These are phyloP conservation scores for Apiospora rasikravindrae DNA, from an alignment of 2,329 filamentous ascomycete species.

Conservation along the genomic window DNA sequence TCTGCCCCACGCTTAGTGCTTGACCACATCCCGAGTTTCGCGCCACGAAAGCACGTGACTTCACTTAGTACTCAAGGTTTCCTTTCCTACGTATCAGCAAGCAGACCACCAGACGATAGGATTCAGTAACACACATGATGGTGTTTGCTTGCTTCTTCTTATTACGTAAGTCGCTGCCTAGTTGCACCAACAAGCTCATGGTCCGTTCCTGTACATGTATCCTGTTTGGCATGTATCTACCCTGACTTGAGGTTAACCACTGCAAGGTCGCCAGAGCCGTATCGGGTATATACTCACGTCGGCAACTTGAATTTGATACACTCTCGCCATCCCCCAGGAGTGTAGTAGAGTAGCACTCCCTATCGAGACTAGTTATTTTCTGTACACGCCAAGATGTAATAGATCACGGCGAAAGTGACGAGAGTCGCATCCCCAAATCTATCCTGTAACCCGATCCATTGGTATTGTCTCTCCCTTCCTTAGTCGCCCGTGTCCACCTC, in stretches of 20 bases:
- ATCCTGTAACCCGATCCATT: background rate
- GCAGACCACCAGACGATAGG: background rate
- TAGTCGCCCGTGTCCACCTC: constrained; percentile 67
- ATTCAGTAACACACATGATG: background rate
- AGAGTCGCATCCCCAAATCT: background rate
- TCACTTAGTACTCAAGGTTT: background rate
- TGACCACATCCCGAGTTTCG: constrained; percentile 22
- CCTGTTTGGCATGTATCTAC: background rate
- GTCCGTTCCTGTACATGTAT: background rate
- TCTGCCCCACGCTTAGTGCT: constrained; percentile 23
- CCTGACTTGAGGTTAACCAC: background rate
- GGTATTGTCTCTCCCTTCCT: constrained; percentile 27
- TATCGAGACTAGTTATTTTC: background rate
- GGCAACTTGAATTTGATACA: background rate
- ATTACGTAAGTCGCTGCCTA: background rate
- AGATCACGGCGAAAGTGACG: background rate
- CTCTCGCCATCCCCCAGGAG: background rate
- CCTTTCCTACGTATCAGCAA: background rate
- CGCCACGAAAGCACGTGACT: constrained; percentile 31
- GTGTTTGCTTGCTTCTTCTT: background rate
- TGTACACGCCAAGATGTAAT: background rate
- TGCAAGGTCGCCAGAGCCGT: background rate
- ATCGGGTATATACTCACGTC: background rate
- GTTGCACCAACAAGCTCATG: background rate
- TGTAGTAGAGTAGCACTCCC: background rate